Evolutionary conservation across 106 monocot genomes (phyloP), one percentile per base, ranked within the genome.

Genomic region (Allium sativum): DNA sequence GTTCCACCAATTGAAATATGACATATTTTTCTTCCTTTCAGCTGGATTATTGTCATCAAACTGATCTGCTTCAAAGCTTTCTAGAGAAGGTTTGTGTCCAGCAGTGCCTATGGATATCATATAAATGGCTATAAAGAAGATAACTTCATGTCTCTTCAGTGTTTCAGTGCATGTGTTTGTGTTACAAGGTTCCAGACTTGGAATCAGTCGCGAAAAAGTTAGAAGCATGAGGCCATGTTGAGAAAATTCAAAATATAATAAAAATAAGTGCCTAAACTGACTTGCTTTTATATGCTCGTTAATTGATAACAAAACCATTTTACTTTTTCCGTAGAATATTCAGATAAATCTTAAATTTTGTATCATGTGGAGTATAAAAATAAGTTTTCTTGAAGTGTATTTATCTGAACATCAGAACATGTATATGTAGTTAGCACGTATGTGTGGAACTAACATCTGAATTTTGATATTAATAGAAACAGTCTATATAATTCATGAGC

Each of bases 1-100:
- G 71, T 77, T 92, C 92, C 92, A 92, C 87, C 87, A 88, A 77
- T 92, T 87, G 74, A 92, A 92, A 72, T 76, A 92, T 3, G 92
- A 92, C 83, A 92, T 78, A 76, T 92, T 92, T 66, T 83, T 53
- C 74, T 50, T 81, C 59, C 79, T 62, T 72, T 92, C 87, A 15
- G 4, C 56, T 0, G 62, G 61, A 45, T 82, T 69, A 60, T 80
- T 69, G 17, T 79, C 84, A 40, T 92, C 92, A 56, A 92, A 92
- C 45, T 92, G 83, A 53, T 88, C 84, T 17, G 92, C 92, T 0
- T 87, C 92, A 57, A 92, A 92, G 79, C 92, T 92, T 74, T 92
- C 78, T 13, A 84, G 76, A 0, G 81, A 70, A 0, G 92, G 84
- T 58, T 84, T 92, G 84, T 84, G 81, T 11, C 92, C 92, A 6